Evolutionary conservation across 2,329 filamentous ascomycete species (phyloP).

Genomic region (Phialophora verrucosa): DNA sequence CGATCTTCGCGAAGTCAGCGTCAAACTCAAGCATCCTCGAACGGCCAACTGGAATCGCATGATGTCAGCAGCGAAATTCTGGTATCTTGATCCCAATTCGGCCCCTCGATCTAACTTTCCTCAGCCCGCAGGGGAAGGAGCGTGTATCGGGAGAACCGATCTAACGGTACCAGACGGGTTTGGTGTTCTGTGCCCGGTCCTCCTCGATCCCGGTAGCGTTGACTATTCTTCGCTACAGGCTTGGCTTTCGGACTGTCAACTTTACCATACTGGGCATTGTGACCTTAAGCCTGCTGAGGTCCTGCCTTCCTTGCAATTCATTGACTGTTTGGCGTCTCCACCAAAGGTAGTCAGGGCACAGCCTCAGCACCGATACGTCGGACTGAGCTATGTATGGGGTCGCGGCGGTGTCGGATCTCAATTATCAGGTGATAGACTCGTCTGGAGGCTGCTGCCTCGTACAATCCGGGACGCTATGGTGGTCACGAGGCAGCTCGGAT

Average conservation of each 20-base stretch:
- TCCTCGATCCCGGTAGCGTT: constrained; percentile 2
- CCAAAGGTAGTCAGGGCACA: neutral
- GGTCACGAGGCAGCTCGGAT: constrained; percentile 29
- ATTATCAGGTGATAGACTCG: constrained; percentile 4
- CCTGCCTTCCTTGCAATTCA: neutral
- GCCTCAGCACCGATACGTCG: constrained; percentile 24
- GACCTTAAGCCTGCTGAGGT: neutral
- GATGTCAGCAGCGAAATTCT: neutral
- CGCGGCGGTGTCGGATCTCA: constrained; percentile 24
- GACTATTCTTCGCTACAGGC: constrained; percentile 9
- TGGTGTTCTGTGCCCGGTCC: constrained; percentile 1
- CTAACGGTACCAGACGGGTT: neutral
- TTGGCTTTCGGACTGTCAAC: constrained; percentile 8
- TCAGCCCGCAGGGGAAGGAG: constrained; percentile 1
- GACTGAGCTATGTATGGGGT: constrained; percentile 37
- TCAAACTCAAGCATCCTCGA: neutral
- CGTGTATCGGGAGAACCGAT: constrained; percentile 9
- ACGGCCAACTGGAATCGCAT: neutral
- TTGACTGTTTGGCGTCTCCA: constrained; percentile 9
- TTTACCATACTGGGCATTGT: neutral
- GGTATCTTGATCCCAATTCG: constrained; percentile 15
- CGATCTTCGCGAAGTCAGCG: constrained; percentile 9
- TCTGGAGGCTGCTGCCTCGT: constrained; percentile 22
- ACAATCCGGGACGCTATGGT: constrained; percentile 37
- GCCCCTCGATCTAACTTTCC: constrained; percentile 1